A percentile compares a stretch with the other conserved stretches of the same genome.
These are phyloP conservation scores for Nitzschia sp. DNA, from an alignment of 108 stramenopile species.

Conservation along the genomic window DNA sequence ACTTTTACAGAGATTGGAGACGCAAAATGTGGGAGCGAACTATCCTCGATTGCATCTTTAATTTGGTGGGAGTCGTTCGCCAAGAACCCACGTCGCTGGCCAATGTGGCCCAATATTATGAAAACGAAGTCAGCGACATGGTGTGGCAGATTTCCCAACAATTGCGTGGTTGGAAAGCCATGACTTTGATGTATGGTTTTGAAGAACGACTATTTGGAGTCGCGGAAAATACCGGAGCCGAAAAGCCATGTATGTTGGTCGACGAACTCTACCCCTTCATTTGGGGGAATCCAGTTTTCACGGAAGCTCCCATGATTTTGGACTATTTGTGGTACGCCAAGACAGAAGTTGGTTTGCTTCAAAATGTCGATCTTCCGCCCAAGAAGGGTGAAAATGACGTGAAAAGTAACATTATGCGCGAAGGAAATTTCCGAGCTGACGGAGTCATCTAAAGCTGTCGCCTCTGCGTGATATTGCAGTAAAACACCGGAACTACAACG, in stretches of 20 bases:
- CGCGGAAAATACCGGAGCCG: slow-evolving; percentile 55
- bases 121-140: slow-evolving; percentile 80
- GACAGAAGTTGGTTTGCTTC: slow-evolving; percentile 51
- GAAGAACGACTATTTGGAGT: slow-evolving; percentile 80
- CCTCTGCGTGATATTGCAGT: too few relatives aligned
- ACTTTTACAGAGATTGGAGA: slow-evolving; percentile 85
- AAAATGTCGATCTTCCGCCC: slow-evolving; percentile 46
- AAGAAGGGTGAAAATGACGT: slow-evolving; percentile 8
- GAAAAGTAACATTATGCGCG: slow-evolving; percentile 43
- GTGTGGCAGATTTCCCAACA: slow-evolving; percentile 72
- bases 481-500: too few relatives aligned
- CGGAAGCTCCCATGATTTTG: slow-evolving; percentile 44
- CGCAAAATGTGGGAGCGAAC: slow-evolving; percentile 83
- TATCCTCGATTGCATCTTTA: slow-evolving; percentile 64
- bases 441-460: slow-evolving; percentile 73
- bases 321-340: slow-evolving; percentile 80
- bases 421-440: slow-evolving; percentile 86
- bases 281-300: slow-evolving; percentile 50
- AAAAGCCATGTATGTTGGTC: slow-evolving; percentile 51
- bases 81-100: slow-evolving; percentile 64
- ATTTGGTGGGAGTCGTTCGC: slow-evolving; percentile 72
- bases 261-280: slow-evolving; percentile 74
- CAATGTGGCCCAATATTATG: slow-evolving; percentile 77
- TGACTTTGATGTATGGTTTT: slow-evolving; percentile 82
- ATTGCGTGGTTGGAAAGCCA: slow-evolving; percentile 72